These are phyloP conservation scores for Citrullus mucosospermus DNA, from an alignment of 306 rosid genomes.

Conservation along the genomic window DNA sequence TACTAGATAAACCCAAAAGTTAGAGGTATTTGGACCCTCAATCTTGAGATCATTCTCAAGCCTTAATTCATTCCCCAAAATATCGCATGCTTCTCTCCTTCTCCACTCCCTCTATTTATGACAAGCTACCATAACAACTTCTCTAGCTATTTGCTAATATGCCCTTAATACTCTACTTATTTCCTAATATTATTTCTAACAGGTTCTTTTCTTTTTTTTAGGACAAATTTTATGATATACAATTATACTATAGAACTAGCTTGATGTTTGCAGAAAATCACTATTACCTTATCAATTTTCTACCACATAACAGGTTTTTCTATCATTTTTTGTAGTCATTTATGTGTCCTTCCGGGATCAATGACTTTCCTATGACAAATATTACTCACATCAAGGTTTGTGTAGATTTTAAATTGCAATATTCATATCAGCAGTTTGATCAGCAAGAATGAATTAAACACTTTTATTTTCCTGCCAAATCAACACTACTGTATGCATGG, in stretches of 20 bases:
- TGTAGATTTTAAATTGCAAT: not conserved
- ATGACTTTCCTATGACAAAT: slow-evolving; percentile 86
- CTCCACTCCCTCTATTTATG: too few species aligned
- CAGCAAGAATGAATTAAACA: not conserved
- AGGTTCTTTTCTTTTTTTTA: too few species aligned
- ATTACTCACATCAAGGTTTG: slow-evolving; percentile 72
- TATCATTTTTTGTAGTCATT: slow-evolving; percentile 50
- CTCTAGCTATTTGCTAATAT: too few species aligned
- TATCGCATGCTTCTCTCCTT: too few species aligned
- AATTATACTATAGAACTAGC: not conserved
- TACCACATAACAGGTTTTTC: slow-evolving; percentile 6
- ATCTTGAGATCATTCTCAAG: too few species aligned
- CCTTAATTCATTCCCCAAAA: too few species aligned
- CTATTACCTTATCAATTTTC: not conserved
- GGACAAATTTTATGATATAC: not conserved
- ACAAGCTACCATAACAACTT: too few species aligned
- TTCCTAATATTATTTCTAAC: too few species aligned
- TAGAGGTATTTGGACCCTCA: too few species aligned
- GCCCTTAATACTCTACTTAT: too few species aligned
- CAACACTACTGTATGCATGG: slow-evolving; percentile 9
- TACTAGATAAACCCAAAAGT: too few species aligned
- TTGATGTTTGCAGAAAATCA: not conserved
- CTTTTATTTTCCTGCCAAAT: not conserved
- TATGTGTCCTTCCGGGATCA: slow-evolving; percentile 95
- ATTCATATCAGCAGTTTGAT: not conserved